phyloP scores from a whole-genome alignment of 352 stramenopile species.

The Globisporangium cystogenes region DNA sequence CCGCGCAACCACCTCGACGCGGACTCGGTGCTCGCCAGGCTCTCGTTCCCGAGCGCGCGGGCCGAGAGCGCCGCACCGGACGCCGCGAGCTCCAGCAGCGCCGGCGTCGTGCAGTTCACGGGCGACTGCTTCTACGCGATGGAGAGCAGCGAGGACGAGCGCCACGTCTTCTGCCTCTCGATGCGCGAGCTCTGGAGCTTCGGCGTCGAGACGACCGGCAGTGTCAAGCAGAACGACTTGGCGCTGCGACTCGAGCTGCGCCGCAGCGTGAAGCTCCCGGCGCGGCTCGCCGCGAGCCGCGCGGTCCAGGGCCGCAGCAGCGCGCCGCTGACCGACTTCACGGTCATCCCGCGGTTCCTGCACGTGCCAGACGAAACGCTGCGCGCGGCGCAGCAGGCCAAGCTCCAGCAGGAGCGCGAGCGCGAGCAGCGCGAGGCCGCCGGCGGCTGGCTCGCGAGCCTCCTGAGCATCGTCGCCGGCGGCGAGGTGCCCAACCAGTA shows the following conservation, averaged over 20 bases:
- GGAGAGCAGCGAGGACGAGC: slow-evolving; percentile 43
- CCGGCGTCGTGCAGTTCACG: slow-evolving; percentile 5
- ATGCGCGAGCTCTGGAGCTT: slow-evolving; percentile 57
- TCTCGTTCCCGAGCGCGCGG: slow-evolving; percentile 32
- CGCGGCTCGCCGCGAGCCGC: slow-evolving; percentile 17
- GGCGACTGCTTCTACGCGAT: slow-evolving; percentile 42
- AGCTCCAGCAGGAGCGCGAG: slow-evolving; percentile 28
- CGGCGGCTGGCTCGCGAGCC: slow-evolving; percentile 48
- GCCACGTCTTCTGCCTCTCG: slow-evolving; percentile 55
- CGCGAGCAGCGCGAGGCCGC: slow-evolving; percentile 35
- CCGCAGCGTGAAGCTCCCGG: slow-evolving; percentile 41
- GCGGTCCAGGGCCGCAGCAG: not conserved
- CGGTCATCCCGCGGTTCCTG: slow-evolving; percentile 48
- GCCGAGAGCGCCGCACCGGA: not conserved
- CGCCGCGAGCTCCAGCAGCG: not conserved
- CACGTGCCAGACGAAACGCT: slow-evolving; percentile 44
- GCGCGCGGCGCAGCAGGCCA: slow-evolving; percentile 23
- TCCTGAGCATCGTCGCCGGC: slow-evolving; percentile 55
- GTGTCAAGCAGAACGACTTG: slow-evolving; percentile 38
- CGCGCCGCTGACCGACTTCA: slow-evolving; percentile 35
- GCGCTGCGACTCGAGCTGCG: slow-evolving; percentile 30
- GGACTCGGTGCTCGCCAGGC: slow-evolving; percentile 40
- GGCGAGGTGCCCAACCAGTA: slow-evolving; percentile 72
- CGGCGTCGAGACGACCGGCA: slow-evolving; percentile 28
- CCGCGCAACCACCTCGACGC: slow-evolving; percentile 74